A percentile compares a stretch with the other conserved stretches of the same genome.
phyloP scores from a whole-genome alignment of 306 rosid genomes.

The Elaeagnus macrophylla region DNA sequence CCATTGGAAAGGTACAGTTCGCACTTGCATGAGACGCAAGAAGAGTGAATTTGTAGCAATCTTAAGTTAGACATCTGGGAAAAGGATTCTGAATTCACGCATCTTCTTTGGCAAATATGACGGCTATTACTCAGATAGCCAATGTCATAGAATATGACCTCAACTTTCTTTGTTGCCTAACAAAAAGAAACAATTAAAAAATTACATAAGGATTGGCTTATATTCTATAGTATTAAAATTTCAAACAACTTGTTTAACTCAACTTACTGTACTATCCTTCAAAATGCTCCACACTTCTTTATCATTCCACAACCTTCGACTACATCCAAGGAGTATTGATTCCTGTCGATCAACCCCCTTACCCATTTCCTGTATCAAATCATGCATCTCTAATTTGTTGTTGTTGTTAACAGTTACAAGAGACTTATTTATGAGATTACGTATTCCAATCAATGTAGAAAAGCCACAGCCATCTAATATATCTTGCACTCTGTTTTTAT shows the following conservation, averaged over 20 bases:
- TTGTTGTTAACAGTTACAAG: neutral
- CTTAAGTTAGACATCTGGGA: constrained; percentile 9
- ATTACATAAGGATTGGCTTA: too few species aligned
- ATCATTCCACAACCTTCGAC: neutral
- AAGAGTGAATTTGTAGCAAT: constrained; percentile 8
- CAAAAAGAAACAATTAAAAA: neutral
- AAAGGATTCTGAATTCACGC: constrained; percentile 12
- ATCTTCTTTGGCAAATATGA: neutral
- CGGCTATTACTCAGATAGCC: neutral
- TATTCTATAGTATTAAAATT: too few species aligned
- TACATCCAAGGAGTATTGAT: neutral
- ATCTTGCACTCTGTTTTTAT: neutral
- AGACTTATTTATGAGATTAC: neutral
- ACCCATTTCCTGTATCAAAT: constrained; percentile 10
- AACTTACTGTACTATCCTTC: neutral
- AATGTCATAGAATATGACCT: constrained; percentile 17
- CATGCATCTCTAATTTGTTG: constrained; percentile 4
- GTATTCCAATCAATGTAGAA: neutral
- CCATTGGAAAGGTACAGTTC: neutral
- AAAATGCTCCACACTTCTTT: constrained; percentile 4
- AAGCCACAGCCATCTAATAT: neutral
- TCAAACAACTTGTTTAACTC: neutral
- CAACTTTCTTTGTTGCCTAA: constrained; percentile 21
- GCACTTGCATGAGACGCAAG: neutral
- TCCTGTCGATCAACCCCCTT: constrained; percentile 5